These are phyloP conservation scores for Penicillium mononematosum DNA, from an alignment of 495 filamentous ascomycete genomes.

Conservation along the genomic window DNA sequence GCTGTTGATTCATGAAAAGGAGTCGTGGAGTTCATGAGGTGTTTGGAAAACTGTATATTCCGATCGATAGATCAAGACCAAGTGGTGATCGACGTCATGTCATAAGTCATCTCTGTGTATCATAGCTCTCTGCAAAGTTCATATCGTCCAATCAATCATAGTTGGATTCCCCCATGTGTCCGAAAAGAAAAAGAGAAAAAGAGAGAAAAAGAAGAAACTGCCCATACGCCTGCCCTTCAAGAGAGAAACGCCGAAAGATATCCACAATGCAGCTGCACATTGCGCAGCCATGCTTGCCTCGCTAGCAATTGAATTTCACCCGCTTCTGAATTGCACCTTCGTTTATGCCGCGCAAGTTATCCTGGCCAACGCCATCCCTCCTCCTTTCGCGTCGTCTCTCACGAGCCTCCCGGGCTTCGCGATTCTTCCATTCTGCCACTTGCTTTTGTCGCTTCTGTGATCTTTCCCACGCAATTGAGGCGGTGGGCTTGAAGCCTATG, in stretches of 20 bases:
- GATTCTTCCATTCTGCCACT: conserved; percentile 75
- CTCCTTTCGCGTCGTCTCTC: conserved; percentile 68
- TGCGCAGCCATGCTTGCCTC: background rate
- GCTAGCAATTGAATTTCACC: conserved; percentile 44
- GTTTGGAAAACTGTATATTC: conserved; percentile 37
- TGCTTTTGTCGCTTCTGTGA: conserved; percentile 75
- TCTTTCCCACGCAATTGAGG: conserved; percentile 75
- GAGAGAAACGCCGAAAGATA: conserved; percentile 3
- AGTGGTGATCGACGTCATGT: conserved; percentile 20
- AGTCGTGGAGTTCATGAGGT: conserved; percentile 40
- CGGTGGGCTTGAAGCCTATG: conserved; percentile 86
- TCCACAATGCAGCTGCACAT: background rate
- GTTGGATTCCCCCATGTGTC: background rate
- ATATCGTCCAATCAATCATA: conserved; percentile 13
- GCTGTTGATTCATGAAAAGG: conserved; percentile 27
- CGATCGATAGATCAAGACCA: conserved; percentile 15
- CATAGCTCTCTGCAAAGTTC: conserved; percentile 25
- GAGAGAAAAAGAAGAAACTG: background rate
- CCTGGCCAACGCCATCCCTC: conserved; percentile 39
- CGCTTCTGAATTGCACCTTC: conserved; percentile 41
- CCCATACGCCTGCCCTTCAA: conserved; percentile 4
- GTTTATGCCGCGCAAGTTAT: conserved; percentile 34
- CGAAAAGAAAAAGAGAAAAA: conserved; percentile 6
- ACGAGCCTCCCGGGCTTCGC: conserved; percentile 82
- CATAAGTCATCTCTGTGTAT: conserved; percentile 34